A percentile compares a stretch with the other conserved stretches of the same genome.
These are phyloP conservation scores for Clonostachys rosea DNA, from an alignment of 2,329 filamentous ascomycete species.

Conservation along the genomic window DNA sequence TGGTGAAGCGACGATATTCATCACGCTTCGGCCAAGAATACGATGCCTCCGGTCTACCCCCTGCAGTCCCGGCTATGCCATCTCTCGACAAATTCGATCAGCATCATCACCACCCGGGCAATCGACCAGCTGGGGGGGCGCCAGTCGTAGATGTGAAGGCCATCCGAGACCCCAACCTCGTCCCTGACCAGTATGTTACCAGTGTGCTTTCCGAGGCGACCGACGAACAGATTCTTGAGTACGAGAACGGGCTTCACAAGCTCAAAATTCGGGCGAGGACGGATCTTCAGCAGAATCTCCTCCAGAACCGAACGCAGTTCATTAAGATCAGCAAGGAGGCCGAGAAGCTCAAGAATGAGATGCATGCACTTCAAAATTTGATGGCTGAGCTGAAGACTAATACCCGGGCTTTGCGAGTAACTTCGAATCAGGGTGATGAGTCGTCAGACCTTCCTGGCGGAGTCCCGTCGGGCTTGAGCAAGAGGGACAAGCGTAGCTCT, in stretches of 20 bases:
- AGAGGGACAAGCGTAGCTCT: conserved; percentile 82
- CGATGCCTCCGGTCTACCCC: conserved; percentile 58
- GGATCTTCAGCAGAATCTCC: conserved; percentile 91
- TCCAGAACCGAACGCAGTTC: conserved; percentile 95
- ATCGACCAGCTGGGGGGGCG: conserved; percentile 50
- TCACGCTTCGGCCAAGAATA: conserved; percentile 83
- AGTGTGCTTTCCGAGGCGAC: conserved; percentile 76
- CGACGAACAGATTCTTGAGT: conserved; percentile 81
- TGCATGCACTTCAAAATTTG: conserved; percentile 82
- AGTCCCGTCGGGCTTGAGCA: conserved; percentile 52
- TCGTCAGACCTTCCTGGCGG: conserved; percentile 39
- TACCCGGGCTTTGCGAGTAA: conserved; percentile 58
- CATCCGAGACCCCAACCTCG: conserved; percentile 73
- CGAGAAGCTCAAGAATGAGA: conserved; percentile 94
- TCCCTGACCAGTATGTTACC: conserved; percentile 74
- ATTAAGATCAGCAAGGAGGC: conserved; percentile 99
- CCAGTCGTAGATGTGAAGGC: conserved; percentile 72
- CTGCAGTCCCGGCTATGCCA: conserved; percentile 68
- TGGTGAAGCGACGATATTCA: conserved; percentile 93
- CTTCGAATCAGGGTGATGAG: conserved; percentile 47
- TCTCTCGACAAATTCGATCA: conserved; percentile 54
- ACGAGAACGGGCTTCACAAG: conserved; percentile 69
- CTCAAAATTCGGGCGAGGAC: conserved; percentile 73
- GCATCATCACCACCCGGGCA: conserved; percentile 18
- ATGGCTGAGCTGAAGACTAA: conserved; percentile 90